Evolutionary conservation across 805 yeast genomes (phyloP).

Genomic region (Starmera caribaea): DNA sequence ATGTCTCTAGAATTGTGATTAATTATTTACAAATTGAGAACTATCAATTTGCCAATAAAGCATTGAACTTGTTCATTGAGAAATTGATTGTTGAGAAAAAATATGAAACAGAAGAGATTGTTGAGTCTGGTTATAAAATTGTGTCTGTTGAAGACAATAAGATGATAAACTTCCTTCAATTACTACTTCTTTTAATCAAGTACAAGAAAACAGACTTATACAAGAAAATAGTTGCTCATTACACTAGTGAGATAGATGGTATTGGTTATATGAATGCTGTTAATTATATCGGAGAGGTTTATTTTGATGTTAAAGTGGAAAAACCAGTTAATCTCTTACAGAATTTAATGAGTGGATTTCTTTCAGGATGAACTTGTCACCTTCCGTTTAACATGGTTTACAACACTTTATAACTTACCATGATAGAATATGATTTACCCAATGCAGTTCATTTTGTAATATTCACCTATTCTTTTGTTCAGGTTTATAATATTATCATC

Average conservation of each 20-base stretch:
- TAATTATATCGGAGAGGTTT: conserved; percentile 48
- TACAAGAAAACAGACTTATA: conserved; percentile 44
- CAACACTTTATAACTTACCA: too few species aligned
- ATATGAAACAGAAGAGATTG: conserved; percentile 10
- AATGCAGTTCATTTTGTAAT: too few species aligned
- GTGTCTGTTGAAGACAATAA: conserved; percentile 31
- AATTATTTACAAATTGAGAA: conserved; percentile 67
- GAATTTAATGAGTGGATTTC: conserved; percentile 67
- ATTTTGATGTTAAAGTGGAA: conserved; percentile 47
- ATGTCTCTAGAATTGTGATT: conserved; percentile 49
- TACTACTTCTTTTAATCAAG: conserved; percentile 51
- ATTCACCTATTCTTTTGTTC: too few species aligned
- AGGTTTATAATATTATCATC: too few species aligned
- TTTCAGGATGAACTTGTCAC: conserved; percentile 39
- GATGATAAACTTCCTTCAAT: conserved; percentile 58
- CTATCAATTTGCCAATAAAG: conserved; percentile 43
- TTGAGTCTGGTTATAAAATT: conserved; percentile 24
- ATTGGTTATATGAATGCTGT: conserved; percentile 35
- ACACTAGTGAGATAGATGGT: conserved; percentile 26
- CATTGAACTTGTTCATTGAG: conserved; percentile 27
- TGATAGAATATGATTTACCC: too few species aligned
- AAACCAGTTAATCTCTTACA: conserved; percentile 49
- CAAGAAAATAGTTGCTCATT: conserved; percentile 41
- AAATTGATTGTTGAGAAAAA: conserved; percentile 19
- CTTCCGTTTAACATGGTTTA: too few species aligned